Percentiles rank a stretch among this genome's conserved stretches.
phyloP scores from a whole-genome alignment of 1,284 basidiomycete species.

The Hymenochaete sp. region DNA sequence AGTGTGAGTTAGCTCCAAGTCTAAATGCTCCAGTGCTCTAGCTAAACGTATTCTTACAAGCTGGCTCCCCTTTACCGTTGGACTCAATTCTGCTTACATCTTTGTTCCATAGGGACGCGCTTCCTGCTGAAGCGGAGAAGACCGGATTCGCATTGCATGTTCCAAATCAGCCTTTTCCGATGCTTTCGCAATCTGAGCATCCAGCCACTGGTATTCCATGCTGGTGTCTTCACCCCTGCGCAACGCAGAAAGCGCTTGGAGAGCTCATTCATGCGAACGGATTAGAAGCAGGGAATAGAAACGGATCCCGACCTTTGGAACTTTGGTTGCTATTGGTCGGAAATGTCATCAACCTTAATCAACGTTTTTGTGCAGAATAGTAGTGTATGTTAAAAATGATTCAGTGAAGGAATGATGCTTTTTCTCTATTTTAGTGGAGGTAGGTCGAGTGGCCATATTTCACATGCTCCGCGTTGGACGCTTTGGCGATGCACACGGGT shows the following conservation, averaged over 20 bases:
- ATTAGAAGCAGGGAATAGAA: conserved; percentile 20
- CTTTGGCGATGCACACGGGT: background rate
- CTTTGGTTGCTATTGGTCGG: conserved; percentile 68
- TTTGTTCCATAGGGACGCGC: conserved; percentile 44
- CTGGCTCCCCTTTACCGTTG: conserved; percentile 53
- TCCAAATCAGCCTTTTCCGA: conserved; percentile 49
- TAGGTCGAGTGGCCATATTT: background rate
- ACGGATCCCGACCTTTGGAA: conserved; percentile 46
- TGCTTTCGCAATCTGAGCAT: conserved; percentile 78
- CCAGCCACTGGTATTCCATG: conserved; percentile 60
- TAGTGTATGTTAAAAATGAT: background rate
- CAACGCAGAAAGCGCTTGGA: conserved; percentile 52
- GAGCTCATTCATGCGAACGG: conserved; percentile 56
- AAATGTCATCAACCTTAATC: conserved; percentile 49
- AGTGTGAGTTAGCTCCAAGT: conserved; percentile 39
- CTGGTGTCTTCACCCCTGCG: conserved; percentile 82
- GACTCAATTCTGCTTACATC: conserved; percentile 45
- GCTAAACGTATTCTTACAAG: conserved; percentile 31
- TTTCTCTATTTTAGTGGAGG: background rate
- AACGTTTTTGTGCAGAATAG: conserved; percentile 30
- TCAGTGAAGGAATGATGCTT: background rate
- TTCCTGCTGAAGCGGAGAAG: conserved; percentile 36
- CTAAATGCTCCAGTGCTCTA: conserved; percentile 5
- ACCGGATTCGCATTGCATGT: conserved; percentile 47
- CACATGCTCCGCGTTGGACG: conserved; percentile 11